These are phyloP conservation scores for Macadamia tetraphylla DNA, from an alignment of 164 flowering plant genomes.

Conservation along the genomic window DNA sequence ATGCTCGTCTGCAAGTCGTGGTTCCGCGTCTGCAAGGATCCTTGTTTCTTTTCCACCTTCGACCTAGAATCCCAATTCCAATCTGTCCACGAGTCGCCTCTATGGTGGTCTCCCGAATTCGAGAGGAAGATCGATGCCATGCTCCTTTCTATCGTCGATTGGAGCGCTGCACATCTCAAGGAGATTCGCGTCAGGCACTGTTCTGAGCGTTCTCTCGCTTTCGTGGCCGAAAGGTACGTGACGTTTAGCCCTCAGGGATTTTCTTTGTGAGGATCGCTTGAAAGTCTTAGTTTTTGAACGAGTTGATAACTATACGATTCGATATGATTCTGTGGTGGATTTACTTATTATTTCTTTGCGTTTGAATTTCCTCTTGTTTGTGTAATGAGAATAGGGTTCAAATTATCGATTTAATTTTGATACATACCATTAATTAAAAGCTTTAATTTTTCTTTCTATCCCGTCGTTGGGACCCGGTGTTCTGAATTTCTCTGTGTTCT, in stretches of 20 bases:
- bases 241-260: background rate
- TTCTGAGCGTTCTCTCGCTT: conserved; percentile 55
- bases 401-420: background rate
- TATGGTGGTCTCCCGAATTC: conserved; percentile 70
- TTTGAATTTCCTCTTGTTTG: background rate
- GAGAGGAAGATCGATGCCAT: conserved; percentile 59
- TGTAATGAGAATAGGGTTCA: background rate
- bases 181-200: conserved; percentile 72
- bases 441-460: too few relatives aligned
- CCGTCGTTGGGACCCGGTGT: too few relatives aligned
- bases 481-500: too few relatives aligned
- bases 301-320: background rate
- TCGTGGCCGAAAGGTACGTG: conserved; percentile 55
- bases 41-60: conserved; percentile 47
- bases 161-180: conserved; percentile 45
- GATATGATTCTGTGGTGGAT: background rate
- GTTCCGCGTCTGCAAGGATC: conserved; percentile 59
- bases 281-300: background rate
- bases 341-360: background rate
- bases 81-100: conserved; percentile 37
- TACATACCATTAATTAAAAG: too few relatives aligned
- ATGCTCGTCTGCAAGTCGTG: conserved; percentile 81
- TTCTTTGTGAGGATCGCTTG: background rate
- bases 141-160: conserved; percentile 49
- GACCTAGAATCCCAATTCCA: conserved; percentile 55